phyloP scores from a whole-genome alignment of 345 rosid genomes.

The Sapria himalayana region DNA sequence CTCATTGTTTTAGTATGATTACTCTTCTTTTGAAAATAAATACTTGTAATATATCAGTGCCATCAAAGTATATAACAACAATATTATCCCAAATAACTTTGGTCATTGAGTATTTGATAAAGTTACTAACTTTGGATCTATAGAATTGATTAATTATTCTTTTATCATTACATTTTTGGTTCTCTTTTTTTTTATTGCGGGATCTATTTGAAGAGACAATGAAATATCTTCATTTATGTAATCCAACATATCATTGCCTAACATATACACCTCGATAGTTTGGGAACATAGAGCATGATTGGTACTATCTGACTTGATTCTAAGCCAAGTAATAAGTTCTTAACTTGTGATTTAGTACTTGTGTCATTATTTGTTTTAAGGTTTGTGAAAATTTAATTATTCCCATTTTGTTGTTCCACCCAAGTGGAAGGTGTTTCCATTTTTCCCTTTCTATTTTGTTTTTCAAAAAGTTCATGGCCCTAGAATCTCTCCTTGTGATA shows the following conservation, averaged over 20 bases:
- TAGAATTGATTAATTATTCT: conserved; percentile 2
- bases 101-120: not conserved
- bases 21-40: not conserved
- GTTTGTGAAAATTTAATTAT: not conserved
- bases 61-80: conserved; percentile 1
- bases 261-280: no score
- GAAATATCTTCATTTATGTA: not conserved
- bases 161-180: not conserved
- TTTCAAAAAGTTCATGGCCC: no score
- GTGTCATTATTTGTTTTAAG: conserved; percentile 1
- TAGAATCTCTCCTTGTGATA: no score
- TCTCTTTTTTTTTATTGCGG: not conserved
- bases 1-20: not conserved
- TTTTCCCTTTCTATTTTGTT: no score
- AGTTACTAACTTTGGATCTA: not conserved
- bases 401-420: not conserved
- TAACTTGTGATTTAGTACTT: no score
- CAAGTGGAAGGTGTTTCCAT: not conserved
- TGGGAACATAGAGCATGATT: no score
- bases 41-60: not conserved
- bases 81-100: not conserved
- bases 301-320: no score
- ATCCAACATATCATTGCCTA: no score
- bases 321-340: no score
- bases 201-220: not conserved